Percentiles rank a stretch among this genome's conserved stretches.
Conservation (phyloP, 106 monocot species). For the Dioscorea alata region DNA sequence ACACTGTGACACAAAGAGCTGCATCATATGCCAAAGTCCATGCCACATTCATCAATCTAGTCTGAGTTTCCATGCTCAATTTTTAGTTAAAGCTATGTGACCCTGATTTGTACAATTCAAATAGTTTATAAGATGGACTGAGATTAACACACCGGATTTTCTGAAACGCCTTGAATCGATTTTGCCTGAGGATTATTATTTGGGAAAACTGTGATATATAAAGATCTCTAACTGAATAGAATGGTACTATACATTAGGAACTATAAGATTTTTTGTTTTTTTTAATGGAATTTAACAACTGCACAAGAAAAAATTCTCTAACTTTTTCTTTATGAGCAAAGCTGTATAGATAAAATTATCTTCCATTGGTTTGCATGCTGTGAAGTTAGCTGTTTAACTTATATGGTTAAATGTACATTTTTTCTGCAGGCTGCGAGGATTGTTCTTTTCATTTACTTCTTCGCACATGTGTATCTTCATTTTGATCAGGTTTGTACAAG, state of each 20-base stretch:
- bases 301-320: no score
- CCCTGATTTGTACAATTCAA: neutral
- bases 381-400: neutral
- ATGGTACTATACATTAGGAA: neutral
- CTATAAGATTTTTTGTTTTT: neutral
- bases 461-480: constrained; percentile 50
- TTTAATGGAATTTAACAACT: neutral
- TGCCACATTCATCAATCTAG: neutral
- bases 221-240: neutral
- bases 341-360: neutral
- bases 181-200: no score
- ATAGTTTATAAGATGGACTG: neutral
- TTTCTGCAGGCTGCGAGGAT: constrained; percentile 50
- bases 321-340: no score
- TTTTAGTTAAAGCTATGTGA: neutral
- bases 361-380: neutral
- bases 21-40: no score
- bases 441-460: constrained; percentile 52
- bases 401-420: neutral
- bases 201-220: no score
- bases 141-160: neutral
- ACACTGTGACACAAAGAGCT: no score
- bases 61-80: neutral
- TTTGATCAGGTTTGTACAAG: constrained; percentile 39
- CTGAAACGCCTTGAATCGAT: no score